A percentile compares a stretch with the other conserved stretches of the same genome.
Conservation (phyloP, 2,329 filamentous ascomycete species). For the Aspergillus pseudoterreus region DNA sequence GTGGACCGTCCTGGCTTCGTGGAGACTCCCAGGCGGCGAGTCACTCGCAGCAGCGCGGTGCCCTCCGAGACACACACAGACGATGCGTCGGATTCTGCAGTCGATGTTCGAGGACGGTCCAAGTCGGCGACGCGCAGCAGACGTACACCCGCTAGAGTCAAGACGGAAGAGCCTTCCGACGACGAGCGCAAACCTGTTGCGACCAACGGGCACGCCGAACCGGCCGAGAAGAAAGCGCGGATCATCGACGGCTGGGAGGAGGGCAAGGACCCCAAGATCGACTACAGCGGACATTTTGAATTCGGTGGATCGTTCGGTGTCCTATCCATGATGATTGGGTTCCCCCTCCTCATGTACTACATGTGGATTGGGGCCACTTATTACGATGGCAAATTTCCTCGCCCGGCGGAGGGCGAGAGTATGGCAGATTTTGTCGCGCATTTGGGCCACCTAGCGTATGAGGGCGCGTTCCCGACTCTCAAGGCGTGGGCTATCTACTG, state of each 20-base stretch:
- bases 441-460: conserved; percentile 69
- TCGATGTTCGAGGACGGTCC: conserved; percentile 14
- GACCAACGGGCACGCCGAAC: conserved; percentile 19
- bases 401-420: conserved; percentile 62
- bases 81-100: conserved; percentile 25
- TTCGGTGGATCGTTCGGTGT: conserved; percentile 87
- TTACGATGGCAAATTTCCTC: conserved; percentile 80
- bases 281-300: conserved; percentile 59
- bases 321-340: conserved; percentile 80
- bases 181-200: conserved; percentile 16
- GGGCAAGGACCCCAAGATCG: conserved; percentile 41
- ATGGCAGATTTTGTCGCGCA: conserved; percentile 68
- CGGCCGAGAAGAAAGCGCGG: conserved; percentile 23
- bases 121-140: conserved; percentile 26
- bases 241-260: conserved; percentile 41
- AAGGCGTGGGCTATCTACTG: conserved; percentile 94
- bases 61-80: conserved; percentile 29
- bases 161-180: conserved; percentile 24
- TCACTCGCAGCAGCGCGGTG: conserved; percentile 40
- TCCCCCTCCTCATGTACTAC: conserved; percentile 96
- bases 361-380: conserved; percentile 97
- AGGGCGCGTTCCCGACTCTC: conserved; percentile 75
- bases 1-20: conserved; percentile 50
- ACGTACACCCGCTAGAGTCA: conserved; percentile 26
- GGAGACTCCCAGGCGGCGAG: conserved; percentile 48